Conservation (phyloP, 176 grass and related monocot species). For the Avena insularis region DNA sequence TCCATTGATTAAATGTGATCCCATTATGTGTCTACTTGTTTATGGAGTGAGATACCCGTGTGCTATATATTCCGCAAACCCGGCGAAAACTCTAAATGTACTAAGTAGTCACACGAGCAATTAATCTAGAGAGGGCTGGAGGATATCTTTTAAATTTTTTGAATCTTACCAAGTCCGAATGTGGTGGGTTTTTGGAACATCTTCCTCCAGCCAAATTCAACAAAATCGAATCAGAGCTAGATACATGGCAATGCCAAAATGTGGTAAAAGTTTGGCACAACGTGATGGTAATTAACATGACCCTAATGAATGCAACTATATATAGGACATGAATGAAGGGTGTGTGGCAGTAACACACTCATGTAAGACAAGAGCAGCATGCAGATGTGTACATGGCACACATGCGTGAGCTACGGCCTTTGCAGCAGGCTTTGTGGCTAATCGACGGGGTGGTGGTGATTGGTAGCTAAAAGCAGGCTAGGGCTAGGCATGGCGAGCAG, state of each 20-base stretch:
- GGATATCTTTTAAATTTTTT: background rate
- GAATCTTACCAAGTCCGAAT: background rate
- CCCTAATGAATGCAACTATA: background rate
- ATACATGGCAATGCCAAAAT: background rate
- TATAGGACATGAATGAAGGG: background rate
- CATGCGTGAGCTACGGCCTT: background rate
- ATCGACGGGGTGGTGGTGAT: background rate
- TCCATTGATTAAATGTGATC: background rate
- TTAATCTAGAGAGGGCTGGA: background rate
- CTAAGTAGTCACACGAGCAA: background rate
- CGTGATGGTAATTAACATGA: background rate
- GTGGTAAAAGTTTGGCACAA: no score
- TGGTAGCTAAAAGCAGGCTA: background rate
- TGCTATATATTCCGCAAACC: background rate
- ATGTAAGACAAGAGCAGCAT: constrained; percentile 2
- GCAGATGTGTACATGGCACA: background rate
- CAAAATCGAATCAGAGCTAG: background rate
- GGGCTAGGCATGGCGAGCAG: background rate
- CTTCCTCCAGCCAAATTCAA: background rate
- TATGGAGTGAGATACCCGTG: background rate
- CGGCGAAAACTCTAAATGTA: background rate
- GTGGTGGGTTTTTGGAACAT: background rate
- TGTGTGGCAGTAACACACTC: background rate
- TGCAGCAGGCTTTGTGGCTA: constrained; percentile 8
- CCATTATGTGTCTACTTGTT: constrained; percentile 11